Evolutionary conservation across 2,329 filamentous ascomycete species (phyloP).

Genomic region (Didymella exigua): DNA sequence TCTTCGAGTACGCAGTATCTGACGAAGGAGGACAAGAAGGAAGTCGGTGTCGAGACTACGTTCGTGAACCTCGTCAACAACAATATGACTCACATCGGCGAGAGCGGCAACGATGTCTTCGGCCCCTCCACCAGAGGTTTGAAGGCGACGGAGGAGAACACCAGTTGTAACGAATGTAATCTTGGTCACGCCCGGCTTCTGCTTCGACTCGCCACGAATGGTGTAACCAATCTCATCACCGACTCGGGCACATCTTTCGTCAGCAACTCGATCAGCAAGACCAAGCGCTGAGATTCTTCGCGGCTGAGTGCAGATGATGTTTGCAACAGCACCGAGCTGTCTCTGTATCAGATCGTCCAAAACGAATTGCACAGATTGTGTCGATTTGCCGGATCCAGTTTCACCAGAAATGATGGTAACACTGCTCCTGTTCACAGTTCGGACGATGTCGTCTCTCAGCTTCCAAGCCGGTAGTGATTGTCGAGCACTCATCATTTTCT

Average conservation of each 20-base stretch:
- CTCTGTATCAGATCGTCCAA: constrained; percentile 85
- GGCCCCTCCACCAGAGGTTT: constrained; percentile 80
- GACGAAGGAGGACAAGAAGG: constrained; percentile 81
- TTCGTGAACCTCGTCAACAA: constrained; percentile 97
- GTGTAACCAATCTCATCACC: constrained; percentile 90
- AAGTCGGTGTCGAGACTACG: constrained; percentile 95
- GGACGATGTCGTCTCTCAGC: constrained; percentile 75
- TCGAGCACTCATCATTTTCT: constrained; percentile 75
- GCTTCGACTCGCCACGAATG: constrained; percentile 87
- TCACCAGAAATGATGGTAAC: constrained; percentile 97
- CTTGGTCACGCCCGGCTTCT: constrained; percentile 72
- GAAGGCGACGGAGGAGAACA: constrained; percentile 86
- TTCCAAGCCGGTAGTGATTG: constrained; percentile 85
- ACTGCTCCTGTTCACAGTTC: constrained; percentile 75
- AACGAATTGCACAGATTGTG: constrained; percentile 94
- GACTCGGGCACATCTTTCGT: constrained; percentile 81
- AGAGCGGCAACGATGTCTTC: constrained; percentile 82
- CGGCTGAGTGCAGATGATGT: constrained; percentile 95
- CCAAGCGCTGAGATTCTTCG: constrained; percentile 92
- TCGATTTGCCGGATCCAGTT: constrained; percentile 95
- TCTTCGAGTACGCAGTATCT: constrained; percentile 74
- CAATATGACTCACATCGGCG: constrained; percentile 89
- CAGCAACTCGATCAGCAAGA: constrained; percentile 90
- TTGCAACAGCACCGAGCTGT: constrained; percentile 75
- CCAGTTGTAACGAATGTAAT: constrained; percentile 97